phyloP scores from a whole-genome alignment of 176 grass and related monocot species.

The Cenchrus purpureus region DNA sequence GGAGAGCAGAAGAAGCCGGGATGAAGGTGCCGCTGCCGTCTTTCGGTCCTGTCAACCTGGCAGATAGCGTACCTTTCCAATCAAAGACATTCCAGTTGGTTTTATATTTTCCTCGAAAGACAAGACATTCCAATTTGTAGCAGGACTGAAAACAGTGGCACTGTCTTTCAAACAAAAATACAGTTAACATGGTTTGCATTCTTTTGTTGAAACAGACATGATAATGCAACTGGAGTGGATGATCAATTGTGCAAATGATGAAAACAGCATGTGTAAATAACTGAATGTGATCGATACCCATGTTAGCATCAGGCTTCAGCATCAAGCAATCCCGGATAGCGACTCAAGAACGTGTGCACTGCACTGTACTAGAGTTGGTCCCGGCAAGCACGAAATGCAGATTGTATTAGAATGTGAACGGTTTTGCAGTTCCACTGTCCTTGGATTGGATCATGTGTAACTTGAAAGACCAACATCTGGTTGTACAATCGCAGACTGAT shows the following conservation, averaged over 20 bases:
- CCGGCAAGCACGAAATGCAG: background rate
- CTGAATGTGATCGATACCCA: background rate
- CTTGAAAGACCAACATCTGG: background rate
- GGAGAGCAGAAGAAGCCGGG: background rate
- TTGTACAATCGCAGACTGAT: background rate
- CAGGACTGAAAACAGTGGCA: background rate
- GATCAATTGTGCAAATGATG: background rate
- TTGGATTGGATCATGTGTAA: background rate
- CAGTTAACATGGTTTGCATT: too few species aligned
- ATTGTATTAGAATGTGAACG: background rate
- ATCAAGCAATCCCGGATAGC: background rate
- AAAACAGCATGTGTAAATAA: background rate
- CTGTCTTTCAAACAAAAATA: background rate
- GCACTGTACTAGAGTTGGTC: background rate
- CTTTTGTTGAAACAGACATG: background rate
- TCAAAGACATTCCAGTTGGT: background rate
- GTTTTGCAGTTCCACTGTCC: background rate
- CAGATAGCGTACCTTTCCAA: background rate
- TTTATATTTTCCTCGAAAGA: too few species aligned
- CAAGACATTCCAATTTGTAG: background rate
- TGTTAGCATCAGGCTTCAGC: background rate
- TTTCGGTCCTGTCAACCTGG: background rate
- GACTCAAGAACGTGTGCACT: background rate
- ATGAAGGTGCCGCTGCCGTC: slow-evolving; percentile 7
- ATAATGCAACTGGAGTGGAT: background rate